Base-by-base conservation (phyloP, 495 filamentous ascomycete species). In the Aspergillus avenaceus region DNA sequence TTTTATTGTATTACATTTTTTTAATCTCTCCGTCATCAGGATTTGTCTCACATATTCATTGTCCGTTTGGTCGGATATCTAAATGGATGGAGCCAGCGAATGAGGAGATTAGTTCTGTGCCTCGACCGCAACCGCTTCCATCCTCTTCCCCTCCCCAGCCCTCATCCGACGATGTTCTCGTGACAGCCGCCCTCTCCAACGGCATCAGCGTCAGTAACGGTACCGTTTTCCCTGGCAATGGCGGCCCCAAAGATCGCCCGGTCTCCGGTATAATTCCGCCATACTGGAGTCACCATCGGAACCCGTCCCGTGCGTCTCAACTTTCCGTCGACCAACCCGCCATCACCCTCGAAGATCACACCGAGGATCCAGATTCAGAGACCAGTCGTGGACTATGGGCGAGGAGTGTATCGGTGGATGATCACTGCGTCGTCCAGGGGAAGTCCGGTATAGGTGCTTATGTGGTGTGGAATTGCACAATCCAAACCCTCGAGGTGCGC, bases 271-370 rank as follows among this genome's bases (percentile, higher is more conserved):
- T 74, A 53, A 59, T 72, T 9, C 77, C 76, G 7, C 75, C 75
- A 16, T 79, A 77, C 48, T 80, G 77, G 77, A 71, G 63, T 26
- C 75, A 78, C 31, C 66, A 73, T 41, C 71, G 76, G 21, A 61
- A 66, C 49, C 38, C 58, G 2, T 75, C 73, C 16, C 69, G 67
- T 18, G 62, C 66, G 21, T 79, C 76, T 9, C 73, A 76, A 36
- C 62, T 54, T 16, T 79, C 76, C 0, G 36, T 76, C 16, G 69
- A 65, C 6, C 66, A 58, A 6, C 52, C 71, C 14, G 70, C 70
- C 4, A 90, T 90, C 54, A 79, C 72, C 0, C 71, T 90, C 5
- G 84, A 88, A 58, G 86, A 90, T 58, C 84, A 88, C 56, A 87
- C 85, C 14, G 79, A 82, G 37, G 82, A 82, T 42, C 74, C 74